Conservation (phyloP, 139 green algal species). For the Ettlia oleoabundans region DNA sequence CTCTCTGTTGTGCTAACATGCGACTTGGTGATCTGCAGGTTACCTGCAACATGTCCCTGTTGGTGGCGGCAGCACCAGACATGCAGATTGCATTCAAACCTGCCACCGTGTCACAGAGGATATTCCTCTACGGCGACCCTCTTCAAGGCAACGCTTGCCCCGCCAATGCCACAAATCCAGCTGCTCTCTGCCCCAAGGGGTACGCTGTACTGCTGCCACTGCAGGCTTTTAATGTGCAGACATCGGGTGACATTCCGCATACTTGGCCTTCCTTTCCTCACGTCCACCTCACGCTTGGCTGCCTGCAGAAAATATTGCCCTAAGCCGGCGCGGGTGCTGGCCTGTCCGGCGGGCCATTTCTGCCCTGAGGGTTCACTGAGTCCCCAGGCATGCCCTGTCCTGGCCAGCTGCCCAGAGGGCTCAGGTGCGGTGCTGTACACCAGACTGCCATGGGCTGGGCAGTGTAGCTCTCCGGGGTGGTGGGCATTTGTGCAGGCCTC, state of each 20-base stretch:
- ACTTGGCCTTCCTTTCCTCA: too few relatives aligned
- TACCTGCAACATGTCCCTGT: conserved; percentile 46
- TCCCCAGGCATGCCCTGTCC: conserved; percentile 47
- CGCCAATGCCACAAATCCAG: conserved; percentile 34
- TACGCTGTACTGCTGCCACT: neutral
- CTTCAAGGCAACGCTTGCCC: conserved; percentile 58
- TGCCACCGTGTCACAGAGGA: conserved; percentile 32
- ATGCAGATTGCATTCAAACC: conserved; percentile 18
- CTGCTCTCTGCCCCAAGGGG: conserved; percentile 28
- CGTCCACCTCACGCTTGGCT: neutral
- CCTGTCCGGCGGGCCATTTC: conserved; percentile 51
- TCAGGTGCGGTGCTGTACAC: conserved; percentile 8
- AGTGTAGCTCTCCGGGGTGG: too few relatives aligned
- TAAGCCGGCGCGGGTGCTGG: conserved; percentile 4
- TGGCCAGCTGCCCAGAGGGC: conserved; percentile 49
- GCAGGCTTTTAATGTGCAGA: too few relatives aligned
- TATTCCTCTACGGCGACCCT: conserved; percentile 43
- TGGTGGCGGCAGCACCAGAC: conserved; percentile 21
- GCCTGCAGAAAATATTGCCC: conserved; percentile 51
- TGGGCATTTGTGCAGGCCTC: neutral
- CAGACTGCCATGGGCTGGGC: too few relatives aligned
- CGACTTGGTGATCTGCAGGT: too few relatives aligned
- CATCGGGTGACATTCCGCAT: too few relatives aligned
- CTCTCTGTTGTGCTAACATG: too few relatives aligned
- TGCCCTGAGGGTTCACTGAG: conserved; percentile 43